Conservation (phyloP, 2,329 filamentous ascomycete genomes). For the Coniella vitis region DNA sequence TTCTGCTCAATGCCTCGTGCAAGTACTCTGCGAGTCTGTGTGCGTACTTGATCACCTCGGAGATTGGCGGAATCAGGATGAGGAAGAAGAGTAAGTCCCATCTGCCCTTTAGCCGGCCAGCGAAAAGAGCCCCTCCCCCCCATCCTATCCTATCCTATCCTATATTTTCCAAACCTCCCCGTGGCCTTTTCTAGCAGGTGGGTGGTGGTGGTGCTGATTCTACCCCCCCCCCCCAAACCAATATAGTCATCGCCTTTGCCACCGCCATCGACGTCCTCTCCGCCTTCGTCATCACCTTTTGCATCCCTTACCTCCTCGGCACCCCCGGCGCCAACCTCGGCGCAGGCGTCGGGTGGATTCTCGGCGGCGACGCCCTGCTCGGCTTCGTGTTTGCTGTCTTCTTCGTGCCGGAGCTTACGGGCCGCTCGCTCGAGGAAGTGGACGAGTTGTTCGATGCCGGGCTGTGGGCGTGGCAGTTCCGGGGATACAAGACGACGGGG, state of each 20-base stretch:
- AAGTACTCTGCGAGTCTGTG: slow-evolving; percentile 4
- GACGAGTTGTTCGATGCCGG: slow-evolving; percentile 12
- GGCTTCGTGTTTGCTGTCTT: slow-evolving; percentile 8
- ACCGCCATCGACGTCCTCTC: slow-evolving; percentile 10
- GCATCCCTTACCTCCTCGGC: slow-evolving; percentile 9
- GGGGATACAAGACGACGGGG: slow-evolving; percentile 5
- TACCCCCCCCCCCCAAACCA: too few relatives aligned
- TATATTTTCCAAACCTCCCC: too few relatives aligned
- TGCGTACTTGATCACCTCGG: slow-evolving; percentile 5
- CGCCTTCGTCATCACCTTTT: slow-evolving; percentile 12
- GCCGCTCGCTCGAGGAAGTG: slow-evolving; percentile 10
- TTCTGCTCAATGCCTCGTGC: slow-evolving; percentile 4
- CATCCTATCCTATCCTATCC: too few relatives aligned
- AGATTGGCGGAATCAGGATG: slow-evolving; percentile 10
- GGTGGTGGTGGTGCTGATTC: too few relatives aligned
- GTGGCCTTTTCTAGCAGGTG: too few relatives aligned
- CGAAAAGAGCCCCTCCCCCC: too few relatives aligned
- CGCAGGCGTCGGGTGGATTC: slow-evolving; percentile 6
- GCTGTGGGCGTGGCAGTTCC: slow-evolving; percentile 10
- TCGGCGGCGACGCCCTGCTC: slow-evolving; percentile 1
- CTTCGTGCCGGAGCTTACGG: slow-evolving; percentile 14
- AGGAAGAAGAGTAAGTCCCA: slow-evolving; percentile 11
- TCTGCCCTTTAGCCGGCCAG: background rate
- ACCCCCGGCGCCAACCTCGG: slow-evolving; percentile 1
- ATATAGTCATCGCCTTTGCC: slow-evolving; percentile 2